Conservation (phyloP, 768 basidiomycete genomes). For the Collybiopsis confluens region DNA sequence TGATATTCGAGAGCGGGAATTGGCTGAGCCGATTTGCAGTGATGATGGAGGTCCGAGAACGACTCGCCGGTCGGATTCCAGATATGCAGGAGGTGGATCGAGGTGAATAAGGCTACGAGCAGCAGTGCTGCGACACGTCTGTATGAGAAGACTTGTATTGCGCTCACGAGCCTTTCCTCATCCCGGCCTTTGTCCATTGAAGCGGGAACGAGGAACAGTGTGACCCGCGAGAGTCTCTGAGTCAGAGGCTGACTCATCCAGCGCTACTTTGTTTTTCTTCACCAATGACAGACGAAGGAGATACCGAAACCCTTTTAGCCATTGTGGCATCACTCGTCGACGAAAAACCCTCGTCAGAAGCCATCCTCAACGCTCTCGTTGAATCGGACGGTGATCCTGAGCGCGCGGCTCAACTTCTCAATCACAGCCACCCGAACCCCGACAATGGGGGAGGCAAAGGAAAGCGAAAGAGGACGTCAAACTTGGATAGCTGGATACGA, state of each 20-base stretch:
- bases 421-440: conserved; percentile 7
- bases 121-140: too few relatives aligned
- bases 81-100: too few relatives aligned
- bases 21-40: conserved; percentile 47
- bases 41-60: conserved; percentile 17
- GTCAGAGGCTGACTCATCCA: not conserved
- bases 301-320: conserved; percentile 68
- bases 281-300: conserved; percentile 18
- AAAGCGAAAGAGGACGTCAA: conserved; percentile 45
- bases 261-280: too few relatives aligned
- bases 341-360: conserved; percentile 28
- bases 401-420: conserved; percentile 40
- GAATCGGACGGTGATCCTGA: conserved; percentile 53
- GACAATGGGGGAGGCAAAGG: conserved; percentile 22
- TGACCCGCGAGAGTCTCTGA: not conserved
- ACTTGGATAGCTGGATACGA: conserved; percentile 56
- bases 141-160: too few relatives aligned
- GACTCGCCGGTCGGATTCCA: too few relatives aligned
- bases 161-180: not conserved
- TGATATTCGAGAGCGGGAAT: conserved; percentile 44
- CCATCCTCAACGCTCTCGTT: conserved; percentile 57
- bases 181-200: not conserved
- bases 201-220: not conserved
- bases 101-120: too few relatives aligned
- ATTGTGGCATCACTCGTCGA: conserved; percentile 58